Base-by-base conservation (phyloP, 2,329 filamentous ascomycete genomes). In the Monosporascus sp. region DNA sequence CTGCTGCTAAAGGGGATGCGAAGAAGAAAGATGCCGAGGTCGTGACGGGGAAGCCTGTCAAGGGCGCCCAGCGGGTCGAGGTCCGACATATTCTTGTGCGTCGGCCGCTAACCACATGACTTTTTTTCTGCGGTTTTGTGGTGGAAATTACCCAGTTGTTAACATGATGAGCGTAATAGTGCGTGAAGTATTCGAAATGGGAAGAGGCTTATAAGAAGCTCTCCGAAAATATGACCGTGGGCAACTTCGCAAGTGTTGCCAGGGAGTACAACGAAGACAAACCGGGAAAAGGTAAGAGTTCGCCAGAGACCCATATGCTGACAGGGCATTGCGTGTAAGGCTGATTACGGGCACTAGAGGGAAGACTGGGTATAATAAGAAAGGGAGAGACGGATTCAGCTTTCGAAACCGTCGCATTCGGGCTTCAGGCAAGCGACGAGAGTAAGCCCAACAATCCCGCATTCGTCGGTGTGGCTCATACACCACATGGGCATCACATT, bases 161-260 rank as follows among this genome's bases (percentile, higher is more conserved):
- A 38, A 38, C 24, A 24, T 44, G 15, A 35, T 40, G 50, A 22
- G 37, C 37, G 4, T 2, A 44, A 44, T 48, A 85, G 74, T 91
- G 88, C 63, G 85, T 86, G 67, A 92, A 92, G 66, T 84, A 90
- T 66, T 72, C 76, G n/a, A 89, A 86, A 69, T 91, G 90, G 66
- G 87, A 91, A 65, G 85, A 90, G 66, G 88, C 88, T 0, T 68
- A 91, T 17, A 80, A 79, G 53, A 87, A 89, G 71, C 70, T 92
- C 50, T 78, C 78, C 40, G 81, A 54, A 17, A 51, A 57, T 51
- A 70, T 55, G 38, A 56, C 76, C 3, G 86, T 87, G 1, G 77
- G 77, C 49, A 89, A 87, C 62, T 92, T 91, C 64, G 87, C 91
- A 61, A 84, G 88, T 48, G 87, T 91, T 6, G 88, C 88, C 9